phyloP scores from a whole-genome alignment of 2,329 filamentous ascomycete species.

The Aspergillus luchuensis region DNA sequence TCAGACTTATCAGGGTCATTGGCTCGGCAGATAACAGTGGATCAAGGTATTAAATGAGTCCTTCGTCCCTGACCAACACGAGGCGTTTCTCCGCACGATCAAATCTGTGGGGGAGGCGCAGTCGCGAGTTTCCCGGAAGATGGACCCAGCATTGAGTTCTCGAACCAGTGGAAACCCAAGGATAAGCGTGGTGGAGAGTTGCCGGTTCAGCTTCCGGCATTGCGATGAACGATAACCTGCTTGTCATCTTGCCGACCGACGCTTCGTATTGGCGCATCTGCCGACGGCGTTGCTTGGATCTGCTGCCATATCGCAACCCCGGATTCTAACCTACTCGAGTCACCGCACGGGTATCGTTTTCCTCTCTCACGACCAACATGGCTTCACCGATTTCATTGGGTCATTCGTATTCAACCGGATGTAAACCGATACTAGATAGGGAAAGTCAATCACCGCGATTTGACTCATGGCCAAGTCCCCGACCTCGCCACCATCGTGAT shows the following conservation, averaged over 20 bases:
- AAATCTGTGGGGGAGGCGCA: constrained; percentile 24
- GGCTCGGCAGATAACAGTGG: constrained; percentile 16
- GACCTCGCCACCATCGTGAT: neutral
- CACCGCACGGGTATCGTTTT: neutral
- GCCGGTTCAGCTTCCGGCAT: neutral
- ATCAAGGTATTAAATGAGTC: neutral
- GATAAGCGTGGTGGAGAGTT: constrained; percentile 3
- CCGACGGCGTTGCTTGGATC: constrained; percentile 10
- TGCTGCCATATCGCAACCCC: neutral
- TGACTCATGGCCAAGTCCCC: neutral
- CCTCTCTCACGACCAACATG: neutral
- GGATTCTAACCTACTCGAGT: neutral
- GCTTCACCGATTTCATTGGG: neutral
- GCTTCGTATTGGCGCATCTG: constrained; percentile 14
- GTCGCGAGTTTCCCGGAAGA: neutral
- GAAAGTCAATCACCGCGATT: neutral
- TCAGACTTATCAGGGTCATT: neutral
- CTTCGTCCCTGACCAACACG: neutral
- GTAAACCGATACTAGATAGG: neutral
- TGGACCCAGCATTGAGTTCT: neutral
- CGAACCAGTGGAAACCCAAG: neutral
- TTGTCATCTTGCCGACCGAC: constrained; percentile 14
- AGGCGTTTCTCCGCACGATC: constrained; percentile 20
- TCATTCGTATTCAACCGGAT: neutral
- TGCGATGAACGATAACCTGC: neutral